Conservation (phyloP, 1,139 yeast genomes). For the Blastobotrys aristatus region DNA sequence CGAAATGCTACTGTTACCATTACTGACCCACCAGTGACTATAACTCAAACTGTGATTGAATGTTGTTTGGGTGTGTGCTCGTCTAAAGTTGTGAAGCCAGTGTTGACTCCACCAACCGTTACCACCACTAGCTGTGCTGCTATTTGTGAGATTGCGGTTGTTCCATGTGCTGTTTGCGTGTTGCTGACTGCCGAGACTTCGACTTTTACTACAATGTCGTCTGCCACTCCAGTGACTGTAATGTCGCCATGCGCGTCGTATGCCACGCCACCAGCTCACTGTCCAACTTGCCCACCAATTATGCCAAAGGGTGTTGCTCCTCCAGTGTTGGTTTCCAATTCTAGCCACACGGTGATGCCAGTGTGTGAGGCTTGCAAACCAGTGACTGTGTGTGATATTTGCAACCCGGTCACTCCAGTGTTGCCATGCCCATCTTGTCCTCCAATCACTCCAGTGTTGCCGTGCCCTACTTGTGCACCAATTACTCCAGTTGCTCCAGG, state of each 20-base stretch:
- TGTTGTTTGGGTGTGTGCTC: conserved; percentile 28
- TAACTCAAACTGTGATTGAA: conserved; percentile 26
- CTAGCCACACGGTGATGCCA: too few species aligned
- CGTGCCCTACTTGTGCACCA: not conserved
- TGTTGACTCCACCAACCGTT: conserved; percentile 23
- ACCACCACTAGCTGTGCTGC: conserved; percentile 19
- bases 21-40: conserved; percentile 4
- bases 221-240: conserved; percentile 18
- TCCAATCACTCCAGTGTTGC: not conserved
- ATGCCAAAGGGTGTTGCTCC: not conserved
- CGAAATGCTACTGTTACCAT: not conserved
- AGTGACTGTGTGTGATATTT: too few species aligned
- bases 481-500: not conserved
- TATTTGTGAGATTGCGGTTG: conserved; percentile 16
- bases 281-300: not conserved
- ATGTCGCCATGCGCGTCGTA: conserved; percentile 20
- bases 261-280: conserved; percentile 2
- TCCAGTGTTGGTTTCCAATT: too few species aligned
- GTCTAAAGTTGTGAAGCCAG: conserved; percentile 22
- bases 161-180: conserved; percentile 20
- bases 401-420: conserved; percentile 18
- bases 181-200: conserved; percentile 15
- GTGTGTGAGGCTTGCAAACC: too few species aligned
- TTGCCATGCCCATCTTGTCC: conserved; percentile 19
- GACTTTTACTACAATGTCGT: conserved; percentile 20